These are phyloP conservation scores for Serendipita vermifera DNA, from an alignment of 768 basidiomycete genomes.

Conservation along the genomic window DNA sequence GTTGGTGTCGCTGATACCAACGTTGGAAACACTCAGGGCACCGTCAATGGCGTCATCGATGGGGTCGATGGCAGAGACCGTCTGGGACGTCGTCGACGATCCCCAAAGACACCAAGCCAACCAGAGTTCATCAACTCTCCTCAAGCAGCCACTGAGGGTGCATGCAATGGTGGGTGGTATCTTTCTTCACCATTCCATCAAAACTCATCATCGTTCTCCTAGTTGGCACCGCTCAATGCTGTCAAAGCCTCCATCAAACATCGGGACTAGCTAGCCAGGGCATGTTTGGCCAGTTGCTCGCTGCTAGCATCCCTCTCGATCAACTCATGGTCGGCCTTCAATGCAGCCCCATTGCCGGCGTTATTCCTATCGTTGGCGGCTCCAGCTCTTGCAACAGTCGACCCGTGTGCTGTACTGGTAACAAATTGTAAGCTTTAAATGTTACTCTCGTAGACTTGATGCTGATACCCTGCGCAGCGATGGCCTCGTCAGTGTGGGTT, in stretches of 20 bases:
- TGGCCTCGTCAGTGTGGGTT: not conserved
- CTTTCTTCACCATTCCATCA: not conserved
- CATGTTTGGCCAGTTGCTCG: not conserved
- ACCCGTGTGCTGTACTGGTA: slow-evolving; percentile 4
- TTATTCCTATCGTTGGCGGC: not conserved
- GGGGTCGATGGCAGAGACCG: too few species aligned
- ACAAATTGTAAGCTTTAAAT: not conserved
- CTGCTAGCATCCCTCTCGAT: not conserved
- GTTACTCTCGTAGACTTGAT: not conserved
- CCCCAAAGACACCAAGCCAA: too few species aligned
- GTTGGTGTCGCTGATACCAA: too few species aligned
- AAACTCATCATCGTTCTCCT: not conserved
- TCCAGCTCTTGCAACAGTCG: not conserved
- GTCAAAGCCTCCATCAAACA: slow-evolving; percentile 7
- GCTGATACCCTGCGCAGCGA: not conserved
- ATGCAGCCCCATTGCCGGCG: not conserved
- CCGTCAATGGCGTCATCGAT: too few species aligned
- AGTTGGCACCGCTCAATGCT: slow-evolving; percentile 5
- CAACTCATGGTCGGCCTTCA: slow-evolving; percentile 4
- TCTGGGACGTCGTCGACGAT: too few species aligned
- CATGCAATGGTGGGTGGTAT: not conserved
- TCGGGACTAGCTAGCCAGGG: not conserved
- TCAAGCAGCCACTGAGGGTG: not conserved
- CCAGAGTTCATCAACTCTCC: slow-evolving; percentile 6
- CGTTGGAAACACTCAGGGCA: too few species aligned